phyloP scores from a whole-genome alignment of 768 basidiomycete species.

The Calocera cornea region DNA sequence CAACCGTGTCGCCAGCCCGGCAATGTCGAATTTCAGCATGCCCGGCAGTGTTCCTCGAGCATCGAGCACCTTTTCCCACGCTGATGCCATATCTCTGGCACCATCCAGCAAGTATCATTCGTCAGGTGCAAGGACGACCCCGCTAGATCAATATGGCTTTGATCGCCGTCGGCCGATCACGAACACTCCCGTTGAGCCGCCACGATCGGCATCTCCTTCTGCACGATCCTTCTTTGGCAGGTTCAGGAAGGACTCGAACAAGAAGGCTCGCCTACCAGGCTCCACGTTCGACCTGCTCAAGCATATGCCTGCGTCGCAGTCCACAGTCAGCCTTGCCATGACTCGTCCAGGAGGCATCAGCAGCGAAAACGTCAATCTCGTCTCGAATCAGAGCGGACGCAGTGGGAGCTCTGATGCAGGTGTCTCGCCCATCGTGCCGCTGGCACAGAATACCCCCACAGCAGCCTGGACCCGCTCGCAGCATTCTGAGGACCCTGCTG shows the following conservation, averaged over 20 bases:
- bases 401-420: not conserved
- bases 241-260: not conserved
- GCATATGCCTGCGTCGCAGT: not conserved
- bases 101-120: conserved; percentile 2
- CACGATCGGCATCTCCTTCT: not conserved
- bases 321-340: not conserved
- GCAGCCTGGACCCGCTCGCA: not conserved
- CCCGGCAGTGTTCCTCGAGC: not conserved
- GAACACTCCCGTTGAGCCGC: not conserved
- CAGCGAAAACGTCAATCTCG: not conserved
- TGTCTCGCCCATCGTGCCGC: not conserved
- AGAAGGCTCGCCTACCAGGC: not conserved
- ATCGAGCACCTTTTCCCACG: not conserved
- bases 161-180: not conserved
- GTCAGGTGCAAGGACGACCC: not conserved
- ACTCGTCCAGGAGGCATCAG: not conserved
- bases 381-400: not conserved
- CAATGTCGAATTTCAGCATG: conserved; percentile 3
- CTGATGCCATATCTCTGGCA: not conserved
- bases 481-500: conserved; percentile 31
- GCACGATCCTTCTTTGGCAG: not conserved
- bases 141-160: not conserved
- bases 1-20: not conserved
- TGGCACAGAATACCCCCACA: not conserved
- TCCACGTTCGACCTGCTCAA: not conserved